phyloP scores from a whole-genome alignment of 495 filamentous ascomycete species.

The Pseudotulostoma volvatum region DNA sequence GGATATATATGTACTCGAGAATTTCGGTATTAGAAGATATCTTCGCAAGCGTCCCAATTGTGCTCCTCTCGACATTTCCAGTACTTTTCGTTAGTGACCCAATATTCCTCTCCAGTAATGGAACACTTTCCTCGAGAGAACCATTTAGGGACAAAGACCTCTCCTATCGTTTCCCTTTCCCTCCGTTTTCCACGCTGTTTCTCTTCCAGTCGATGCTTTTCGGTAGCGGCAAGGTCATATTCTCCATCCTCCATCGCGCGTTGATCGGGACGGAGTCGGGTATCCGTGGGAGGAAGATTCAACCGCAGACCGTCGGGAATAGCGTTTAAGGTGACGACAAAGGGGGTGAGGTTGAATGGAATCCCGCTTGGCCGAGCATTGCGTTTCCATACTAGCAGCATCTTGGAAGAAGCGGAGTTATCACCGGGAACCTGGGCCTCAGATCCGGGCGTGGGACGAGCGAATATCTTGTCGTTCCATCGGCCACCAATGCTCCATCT shows the following conservation, averaged over 20 bases:
- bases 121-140: slow-evolving; percentile 56
- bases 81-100: slow-evolving; percentile 76
- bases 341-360: slow-evolving; percentile 94
- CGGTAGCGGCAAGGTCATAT: slow-evolving; percentile 79
- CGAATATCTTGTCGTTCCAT: slow-evolving; percentile 97
- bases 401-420: slow-evolving; percentile 40
- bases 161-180: slow-evolving; percentile 55
- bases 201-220: slow-evolving; percentile 94
- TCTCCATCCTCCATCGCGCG: slow-evolving; percentile 97
- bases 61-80: slow-evolving; percentile 46
- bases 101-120: slow-evolving; percentile 77
- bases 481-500: slow-evolving; percentile 81
- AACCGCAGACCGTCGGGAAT: slow-evolving; percentile 56
- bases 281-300: slow-evolving; percentile 79
- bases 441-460: slow-evolving; percentile 78
- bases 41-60: slow-evolving; percentile 40
- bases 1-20: too few relatives aligned
- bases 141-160: slow-evolving; percentile 74
- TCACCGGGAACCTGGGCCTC: slow-evolving; percentile 50
- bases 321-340: slow-evolving; percentile 85
- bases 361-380: slow-evolving; percentile 66
- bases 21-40: slow-evolving; percentile 40
- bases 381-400: slow-evolving; percentile 84
- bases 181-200: slow-evolving; percentile 68
- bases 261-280: slow-evolving; percentile 79